phyloP scores from a whole-genome alignment of 768 basidiomycete genomes.

The Amanita exitialis region DNA sequence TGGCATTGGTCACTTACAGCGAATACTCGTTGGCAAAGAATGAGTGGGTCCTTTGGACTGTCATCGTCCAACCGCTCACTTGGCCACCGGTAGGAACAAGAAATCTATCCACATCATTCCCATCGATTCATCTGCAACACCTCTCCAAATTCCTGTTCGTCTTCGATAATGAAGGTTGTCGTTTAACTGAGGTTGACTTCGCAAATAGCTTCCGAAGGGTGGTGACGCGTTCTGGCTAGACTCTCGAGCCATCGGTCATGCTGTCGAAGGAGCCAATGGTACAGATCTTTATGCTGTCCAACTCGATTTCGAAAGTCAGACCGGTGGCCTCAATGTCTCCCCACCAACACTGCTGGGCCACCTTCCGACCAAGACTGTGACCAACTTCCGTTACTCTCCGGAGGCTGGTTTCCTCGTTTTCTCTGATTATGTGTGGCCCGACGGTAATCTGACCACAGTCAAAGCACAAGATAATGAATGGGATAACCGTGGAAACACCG shows the following conservation, averaged over 20 bases:
- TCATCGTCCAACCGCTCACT: background rate
- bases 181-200: background rate
- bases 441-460: constrained; percentile 62
- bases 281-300: constrained; percentile 54
- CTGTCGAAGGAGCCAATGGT: constrained; percentile 44
- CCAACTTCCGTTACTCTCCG: constrained; percentile 61
- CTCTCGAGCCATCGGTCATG: constrained; percentile 57
- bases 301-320: constrained; percentile 31
- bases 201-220: constrained; percentile 42
- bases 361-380: constrained; percentile 56
- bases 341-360: constrained; percentile 43
- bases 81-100: constrained; percentile 39
- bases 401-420: constrained; percentile 65
- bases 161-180: background rate
- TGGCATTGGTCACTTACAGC: constrained; percentile 56
- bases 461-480: constrained; percentile 62
- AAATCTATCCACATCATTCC: constrained; percentile 58
- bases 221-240: constrained; percentile 79
- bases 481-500: constrained; percentile 64
- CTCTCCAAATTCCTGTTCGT: constrained; percentile 45
- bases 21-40: constrained; percentile 66
- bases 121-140: constrained; percentile 37
- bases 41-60: constrained; percentile 38
- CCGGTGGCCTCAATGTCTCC: constrained; percentile 20
- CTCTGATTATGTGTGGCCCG: constrained; percentile 72